A percentile compares a stretch with the other conserved stretches of the same genome.
Conservation (phyloP, 228 moss, liverwort and hornwort genomes). For the Sphagnum fallax region DNA sequence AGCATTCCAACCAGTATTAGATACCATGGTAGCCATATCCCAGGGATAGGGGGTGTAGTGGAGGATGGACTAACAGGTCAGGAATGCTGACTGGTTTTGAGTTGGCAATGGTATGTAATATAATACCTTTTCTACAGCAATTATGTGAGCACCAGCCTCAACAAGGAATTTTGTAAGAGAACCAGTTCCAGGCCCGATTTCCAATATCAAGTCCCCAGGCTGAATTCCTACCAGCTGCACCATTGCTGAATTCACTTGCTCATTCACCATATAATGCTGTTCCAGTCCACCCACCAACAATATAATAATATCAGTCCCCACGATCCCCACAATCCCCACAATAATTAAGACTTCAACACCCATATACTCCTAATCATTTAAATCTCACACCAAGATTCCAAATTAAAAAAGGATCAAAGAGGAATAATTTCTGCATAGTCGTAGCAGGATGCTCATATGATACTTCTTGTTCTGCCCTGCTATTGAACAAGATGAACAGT, state of each 20-base stretch:
- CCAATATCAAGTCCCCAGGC: constrained; percentile 79
- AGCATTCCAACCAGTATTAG: too few relatives aligned
- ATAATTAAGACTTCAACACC: background rate
- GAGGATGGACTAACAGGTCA: too few relatives aligned
- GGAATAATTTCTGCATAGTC: too few relatives aligned
- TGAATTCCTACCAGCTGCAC: constrained; percentile 61
- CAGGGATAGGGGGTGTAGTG: too few relatives aligned
- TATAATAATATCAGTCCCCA: background rate
- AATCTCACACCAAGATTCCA: background rate
- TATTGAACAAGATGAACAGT: too few relatives aligned
- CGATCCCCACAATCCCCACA: background rate
- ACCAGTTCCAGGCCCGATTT: constrained; percentile 97
- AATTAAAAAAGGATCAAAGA: background rate
- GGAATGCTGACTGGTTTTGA: background rate
- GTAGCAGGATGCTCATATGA: background rate
- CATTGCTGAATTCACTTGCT: constrained; percentile 63
- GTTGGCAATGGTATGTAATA: background rate
- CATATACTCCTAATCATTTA: background rate
- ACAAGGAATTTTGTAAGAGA: constrained; percentile 80
- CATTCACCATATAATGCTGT: constrained; percentile 95
- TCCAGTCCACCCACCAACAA: background rate
- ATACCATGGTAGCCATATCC: too few relatives aligned
- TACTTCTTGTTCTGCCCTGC: background rate
- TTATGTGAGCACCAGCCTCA: constrained; percentile 65
- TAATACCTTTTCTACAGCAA: constrained; percentile 90